Evolutionary conservation across 345 rosid genomes (phyloP).

Genomic region (Melaleuca quinquenervia): DNA sequence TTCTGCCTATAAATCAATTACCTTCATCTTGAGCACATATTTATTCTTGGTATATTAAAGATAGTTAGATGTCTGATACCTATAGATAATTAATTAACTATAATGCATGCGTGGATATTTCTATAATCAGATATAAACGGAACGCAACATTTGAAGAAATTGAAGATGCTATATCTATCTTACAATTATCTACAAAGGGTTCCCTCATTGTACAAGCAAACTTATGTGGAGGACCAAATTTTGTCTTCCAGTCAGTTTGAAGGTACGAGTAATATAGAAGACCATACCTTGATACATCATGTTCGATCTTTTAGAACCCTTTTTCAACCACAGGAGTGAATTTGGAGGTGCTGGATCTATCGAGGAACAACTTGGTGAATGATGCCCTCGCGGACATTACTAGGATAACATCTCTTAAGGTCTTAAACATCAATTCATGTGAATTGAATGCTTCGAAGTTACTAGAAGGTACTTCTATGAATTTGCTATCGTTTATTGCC

Average conservation of each 20-base stretch:
- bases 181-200: accelerated
- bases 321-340: neutral
- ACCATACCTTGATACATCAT: too few relatives aligned
- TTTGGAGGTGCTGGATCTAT: neutral
- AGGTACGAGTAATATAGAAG: neutral
- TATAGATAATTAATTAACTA: neutral
- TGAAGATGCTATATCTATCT: neutral
- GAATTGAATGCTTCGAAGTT: neutral
- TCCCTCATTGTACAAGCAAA: neutral
- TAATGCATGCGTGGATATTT: neutral
- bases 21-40: too few relatives aligned
- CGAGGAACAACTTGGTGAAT: accelerated
- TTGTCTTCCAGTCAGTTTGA: neutral
- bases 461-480: neutral
- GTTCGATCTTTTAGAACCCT: neutral
- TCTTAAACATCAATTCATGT: accelerated
- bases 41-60: neutral
- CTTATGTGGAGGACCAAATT: neutral
- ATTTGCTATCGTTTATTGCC: neutral
- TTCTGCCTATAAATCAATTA: too few relatives aligned
- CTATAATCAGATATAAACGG: neutral
- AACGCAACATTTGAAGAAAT: neutral
- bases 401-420: neutral
- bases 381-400: neutral
- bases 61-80: neutral